Evolutionary conservation across 345 rosid species (phyloP).

Genomic region (Ailanthus altissimus): DNA sequence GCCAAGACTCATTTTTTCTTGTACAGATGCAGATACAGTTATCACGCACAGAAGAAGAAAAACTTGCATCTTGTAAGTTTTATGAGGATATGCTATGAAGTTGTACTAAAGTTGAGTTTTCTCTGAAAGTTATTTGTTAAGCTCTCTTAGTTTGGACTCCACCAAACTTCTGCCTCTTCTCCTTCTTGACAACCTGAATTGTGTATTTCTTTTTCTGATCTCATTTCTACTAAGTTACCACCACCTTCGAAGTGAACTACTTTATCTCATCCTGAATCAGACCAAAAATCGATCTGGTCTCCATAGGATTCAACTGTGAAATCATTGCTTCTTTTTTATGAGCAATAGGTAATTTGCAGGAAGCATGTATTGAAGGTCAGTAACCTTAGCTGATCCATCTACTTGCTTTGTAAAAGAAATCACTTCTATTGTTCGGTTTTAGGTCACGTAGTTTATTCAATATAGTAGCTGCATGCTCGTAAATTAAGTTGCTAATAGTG

Average conservation of each 20-base stretch:
- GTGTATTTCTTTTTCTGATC: background rate
- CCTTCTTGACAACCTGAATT: background rate
- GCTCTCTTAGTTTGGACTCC: background rate
- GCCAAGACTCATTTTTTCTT: background rate
- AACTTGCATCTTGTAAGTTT: background rate
- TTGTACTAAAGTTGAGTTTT: background rate
- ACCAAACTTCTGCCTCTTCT: conserved; percentile 5
- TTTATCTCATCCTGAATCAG: background rate
- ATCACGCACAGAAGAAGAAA: background rate
- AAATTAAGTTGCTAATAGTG: background rate
- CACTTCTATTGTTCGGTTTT: background rate
- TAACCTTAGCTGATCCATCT: background rate
- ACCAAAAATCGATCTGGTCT: background rate
- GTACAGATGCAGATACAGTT: no score
- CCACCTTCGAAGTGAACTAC: background rate
- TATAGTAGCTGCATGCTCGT: background rate
- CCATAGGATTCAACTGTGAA: background rate
- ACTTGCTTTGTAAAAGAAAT: background rate
- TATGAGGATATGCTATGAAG: background rate
- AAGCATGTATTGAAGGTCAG: background rate
- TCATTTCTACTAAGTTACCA: background rate
- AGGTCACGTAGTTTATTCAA: background rate
- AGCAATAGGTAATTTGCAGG: background rate
- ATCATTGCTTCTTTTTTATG: background rate
- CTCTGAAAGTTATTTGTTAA: background rate